Base-by-base conservation (phyloP, 352 stramenopile genomes). In the Pythium folliculosum region DNA sequence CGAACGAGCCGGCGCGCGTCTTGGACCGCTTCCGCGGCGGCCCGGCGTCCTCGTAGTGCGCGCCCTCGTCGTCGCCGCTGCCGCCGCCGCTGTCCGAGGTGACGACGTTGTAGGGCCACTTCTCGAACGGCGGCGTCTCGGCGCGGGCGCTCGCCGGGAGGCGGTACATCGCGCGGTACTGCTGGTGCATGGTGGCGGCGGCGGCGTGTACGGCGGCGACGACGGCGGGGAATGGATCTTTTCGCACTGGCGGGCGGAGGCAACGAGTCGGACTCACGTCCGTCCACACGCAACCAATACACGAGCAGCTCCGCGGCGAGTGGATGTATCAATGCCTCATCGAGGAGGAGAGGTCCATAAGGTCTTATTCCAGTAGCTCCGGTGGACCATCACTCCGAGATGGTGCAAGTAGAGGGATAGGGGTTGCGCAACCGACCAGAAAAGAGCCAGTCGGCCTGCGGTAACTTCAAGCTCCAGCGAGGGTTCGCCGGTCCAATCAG, bases 111-210 rank as follows among this genome's bases (percentile, higher is more conserved):
- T 60, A 60, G 5, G 54, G 54, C 54, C 54, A 60, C 35, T 60
- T 48, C 3, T 50, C 54, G 19, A n/a, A 22, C 12, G 37, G 30
- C 25, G n/a, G 16, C 54, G 37, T 25, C n/a, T 25, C 49, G 49
- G 14, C 49, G 23, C 23, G 21, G 9, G 40, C 37, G 19, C 19
- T 6, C 54, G 37, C 21, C 21, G 54, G 23, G 5, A 25, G 54
- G 3, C 37, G 54, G 37, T 60, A 50, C 54, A 60, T 60, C 5
- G 54, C 54, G 8, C 54, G 54, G 25, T 60, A 60, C 54, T 51
- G 54, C 23, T 60, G 54, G 22, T 60, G 54, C 54, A 60, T 60
- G 3, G 8, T 58, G 14, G 38, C 14, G 2, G 38, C 3, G 12
- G 8, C 5, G 8, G 38, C 12, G 38, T n/a, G n/a, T n/a, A n/a